phyloP scores from a whole-genome alignment of 148 eudicot species.

The Arbutus unedo region DNA sequence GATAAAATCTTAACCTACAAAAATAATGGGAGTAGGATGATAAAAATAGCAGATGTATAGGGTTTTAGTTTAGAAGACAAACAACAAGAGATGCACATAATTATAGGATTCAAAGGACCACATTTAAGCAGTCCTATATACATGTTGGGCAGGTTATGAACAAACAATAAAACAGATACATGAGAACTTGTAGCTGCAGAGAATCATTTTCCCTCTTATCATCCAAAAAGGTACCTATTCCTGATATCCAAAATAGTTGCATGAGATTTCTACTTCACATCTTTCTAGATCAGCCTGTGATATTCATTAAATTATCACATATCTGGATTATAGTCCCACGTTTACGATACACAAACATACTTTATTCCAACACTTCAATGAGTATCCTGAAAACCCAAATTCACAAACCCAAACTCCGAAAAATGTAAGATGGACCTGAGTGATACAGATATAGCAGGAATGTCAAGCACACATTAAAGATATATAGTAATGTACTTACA shows the following conservation, averaged over 20 bases:
- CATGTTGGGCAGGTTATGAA: background rate
- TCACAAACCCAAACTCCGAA: background rate
- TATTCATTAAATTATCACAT: background rate
- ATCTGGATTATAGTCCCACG: background rate
- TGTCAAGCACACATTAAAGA: background rate
- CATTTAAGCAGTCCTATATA: background rate
- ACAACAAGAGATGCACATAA: background rate
- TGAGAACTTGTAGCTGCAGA: background rate
- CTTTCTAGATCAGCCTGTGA: background rate
- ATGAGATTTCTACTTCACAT: background rate
- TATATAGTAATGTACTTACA: background rate
- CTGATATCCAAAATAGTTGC: background rate
- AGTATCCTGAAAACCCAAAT: background rate
- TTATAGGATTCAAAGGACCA: background rate
- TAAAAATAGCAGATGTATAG: background rate
- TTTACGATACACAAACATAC: background rate
- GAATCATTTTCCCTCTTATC: background rate
- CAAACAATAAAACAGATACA: background rate
- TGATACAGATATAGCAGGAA: background rate
- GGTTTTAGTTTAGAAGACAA: background rate
- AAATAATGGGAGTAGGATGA: background rate
- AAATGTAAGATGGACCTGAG: background rate
- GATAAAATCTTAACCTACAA: conserved; percentile 75
- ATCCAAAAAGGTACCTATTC: background rate
- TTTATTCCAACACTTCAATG: background rate